Percentiles rank a stretch among this genome's conserved stretches.
phyloP scores from a whole-genome alignment of 1,284 basidiomycete species.

The Clitocybe nebularis region DNA sequence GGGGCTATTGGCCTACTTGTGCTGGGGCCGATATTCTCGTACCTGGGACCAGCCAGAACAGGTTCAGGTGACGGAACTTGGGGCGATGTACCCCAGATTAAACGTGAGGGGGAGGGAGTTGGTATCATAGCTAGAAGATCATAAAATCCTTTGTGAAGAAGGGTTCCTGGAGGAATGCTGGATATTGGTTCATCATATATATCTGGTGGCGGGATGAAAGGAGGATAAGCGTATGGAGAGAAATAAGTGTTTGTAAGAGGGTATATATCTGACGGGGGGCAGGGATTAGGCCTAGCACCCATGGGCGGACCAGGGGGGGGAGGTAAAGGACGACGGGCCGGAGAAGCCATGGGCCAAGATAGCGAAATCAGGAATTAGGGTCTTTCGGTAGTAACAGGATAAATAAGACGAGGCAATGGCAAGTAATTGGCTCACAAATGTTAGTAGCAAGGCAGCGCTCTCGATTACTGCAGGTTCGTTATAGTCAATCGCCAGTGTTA shows the following conservation, averaged over 20 bases:
- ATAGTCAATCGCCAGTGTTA: no score
- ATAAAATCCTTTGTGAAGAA: slow-evolving; percentile 84
- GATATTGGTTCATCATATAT: slow-evolving; percentile 40
- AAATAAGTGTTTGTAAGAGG: slow-evolving; percentile 42
- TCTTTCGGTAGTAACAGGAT: no score
- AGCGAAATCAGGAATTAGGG: no score
- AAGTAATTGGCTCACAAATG: no score
- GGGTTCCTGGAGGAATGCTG: slow-evolving; percentile 59
- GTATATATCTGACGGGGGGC: slow-evolving; percentile 31
- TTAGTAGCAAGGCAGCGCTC: no score
- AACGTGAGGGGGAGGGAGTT: slow-evolving; percentile 60
- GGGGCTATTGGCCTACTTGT: slow-evolving; percentile 22
- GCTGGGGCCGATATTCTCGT: slow-evolving; percentile 46
- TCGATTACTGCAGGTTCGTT: no score
- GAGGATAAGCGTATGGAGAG: slow-evolving; percentile 41
- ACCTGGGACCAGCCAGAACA: slow-evolving; percentile 56
- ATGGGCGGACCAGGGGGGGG: slow-evolving; percentile 14
- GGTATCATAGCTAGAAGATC: slow-evolving; percentile 80
- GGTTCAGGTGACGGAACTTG: slow-evolving; percentile 25
- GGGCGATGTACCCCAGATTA: slow-evolving; percentile 50
- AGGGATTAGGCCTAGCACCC: slow-evolving; percentile 17
- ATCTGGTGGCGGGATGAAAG: slow-evolving; percentile 27
- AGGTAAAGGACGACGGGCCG: slow-evolving; percentile 16
- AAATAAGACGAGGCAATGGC: no score
- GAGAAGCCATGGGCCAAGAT: no score